These are phyloP conservation scores for Boletus eberwhitei DNA, from an alignment of 768 basidiomycete species.

Conservation along the genomic window DNA sequence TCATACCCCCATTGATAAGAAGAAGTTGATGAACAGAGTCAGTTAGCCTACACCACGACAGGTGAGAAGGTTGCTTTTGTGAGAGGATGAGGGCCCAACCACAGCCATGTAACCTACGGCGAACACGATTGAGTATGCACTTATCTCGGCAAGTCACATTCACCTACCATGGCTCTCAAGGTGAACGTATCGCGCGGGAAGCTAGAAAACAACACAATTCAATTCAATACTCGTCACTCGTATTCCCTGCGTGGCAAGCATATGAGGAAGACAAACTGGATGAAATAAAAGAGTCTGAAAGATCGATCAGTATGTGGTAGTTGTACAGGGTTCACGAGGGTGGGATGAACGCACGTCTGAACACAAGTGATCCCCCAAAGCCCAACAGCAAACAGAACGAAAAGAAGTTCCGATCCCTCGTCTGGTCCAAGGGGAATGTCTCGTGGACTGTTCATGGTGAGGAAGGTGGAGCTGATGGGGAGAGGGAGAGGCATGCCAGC, in stretches of 20 bases:
- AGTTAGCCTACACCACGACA: constrained; percentile 5
- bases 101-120: constrained; percentile 17
- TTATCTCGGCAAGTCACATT: not conserved
- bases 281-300: constrained; percentile 16
- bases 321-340: not conserved
- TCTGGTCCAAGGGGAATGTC: not conserved
- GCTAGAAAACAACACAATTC: not conserved
- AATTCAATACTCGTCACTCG: not conserved
- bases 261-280: constrained; percentile 10
- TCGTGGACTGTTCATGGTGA: not conserved
- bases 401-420: constrained; percentile 17
- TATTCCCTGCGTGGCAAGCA: not conserved
- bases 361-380: constrained; percentile 25
- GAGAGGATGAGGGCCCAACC: constrained; percentile 1
- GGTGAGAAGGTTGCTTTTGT: not conserved
- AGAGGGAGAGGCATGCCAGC: not conserved
- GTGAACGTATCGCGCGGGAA: constrained; percentile 1
- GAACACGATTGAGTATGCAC: not conserved
- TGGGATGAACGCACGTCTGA: constrained; percentile 14
- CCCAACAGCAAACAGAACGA: constrained; percentile 15
- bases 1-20: constrained; percentile 18
- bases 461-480: not conserved
- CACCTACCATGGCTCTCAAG: constrained; percentile 13
- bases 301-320: not conserved
- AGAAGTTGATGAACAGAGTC: constrained; percentile 17